Percentiles rank a stretch among this genome's conserved stretches.
These are phyloP conservation scores for Clarireedia paspali DNA, from an alignment of 2,329 filamentous ascomycete genomes.

Conservation along the genomic window DNA sequence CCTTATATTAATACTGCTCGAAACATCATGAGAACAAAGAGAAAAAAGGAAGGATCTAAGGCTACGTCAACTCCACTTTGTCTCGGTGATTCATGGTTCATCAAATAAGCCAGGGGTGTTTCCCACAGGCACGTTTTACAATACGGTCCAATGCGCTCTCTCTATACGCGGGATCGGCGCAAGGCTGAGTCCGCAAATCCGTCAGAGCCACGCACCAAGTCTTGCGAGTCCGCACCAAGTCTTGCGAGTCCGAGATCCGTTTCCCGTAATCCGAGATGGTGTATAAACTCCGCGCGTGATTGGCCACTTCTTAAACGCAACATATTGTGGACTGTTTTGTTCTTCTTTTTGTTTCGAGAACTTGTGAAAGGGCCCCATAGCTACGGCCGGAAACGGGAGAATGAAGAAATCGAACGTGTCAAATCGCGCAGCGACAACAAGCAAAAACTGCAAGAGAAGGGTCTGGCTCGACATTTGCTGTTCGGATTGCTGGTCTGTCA, in stretches of 20 bases:
- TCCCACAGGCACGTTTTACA: neutral
- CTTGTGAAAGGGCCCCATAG: too few species aligned
- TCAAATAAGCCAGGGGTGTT: neutral
- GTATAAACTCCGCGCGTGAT: too few species aligned
- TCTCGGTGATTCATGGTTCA: neutral
- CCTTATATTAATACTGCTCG: neutral
- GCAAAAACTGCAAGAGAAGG: too few species aligned
- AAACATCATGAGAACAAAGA: neutral
- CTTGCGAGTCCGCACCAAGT: neutral
- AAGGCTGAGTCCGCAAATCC: slow-evolving; percentile 5
- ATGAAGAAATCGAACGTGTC: too few species aligned
- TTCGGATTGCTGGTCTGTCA: too few species aligned
- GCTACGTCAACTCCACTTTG: neutral
- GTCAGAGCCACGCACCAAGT: neutral
- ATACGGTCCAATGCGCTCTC: neutral
- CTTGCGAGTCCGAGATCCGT: neutral
- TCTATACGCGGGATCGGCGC: neutral
- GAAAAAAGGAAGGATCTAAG: neutral
- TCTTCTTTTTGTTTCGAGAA: too few species aligned
- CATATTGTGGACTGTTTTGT: too few species aligned
- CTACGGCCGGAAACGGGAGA: too few species aligned
- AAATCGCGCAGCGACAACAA: too few species aligned
- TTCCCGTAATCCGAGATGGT: neutral
- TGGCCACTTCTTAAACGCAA: too few species aligned
- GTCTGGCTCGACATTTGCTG: too few species aligned